Conservation (phyloP, 2,329 filamentous ascomycete species). For the Xylogone sp. region DNA sequence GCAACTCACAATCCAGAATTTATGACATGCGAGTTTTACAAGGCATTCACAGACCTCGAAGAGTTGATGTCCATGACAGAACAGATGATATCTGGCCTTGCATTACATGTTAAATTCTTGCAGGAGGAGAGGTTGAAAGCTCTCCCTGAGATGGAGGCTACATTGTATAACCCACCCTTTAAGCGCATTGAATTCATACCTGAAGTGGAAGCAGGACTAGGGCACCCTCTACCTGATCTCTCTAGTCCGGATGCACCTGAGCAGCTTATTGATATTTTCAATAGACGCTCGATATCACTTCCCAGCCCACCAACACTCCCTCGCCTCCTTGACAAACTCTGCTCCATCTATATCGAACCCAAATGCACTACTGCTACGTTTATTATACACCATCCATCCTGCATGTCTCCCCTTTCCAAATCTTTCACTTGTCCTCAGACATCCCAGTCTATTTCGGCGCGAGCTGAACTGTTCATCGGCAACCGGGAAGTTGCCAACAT, state of each 20-base stretch:
- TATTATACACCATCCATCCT: constrained; percentile 84
- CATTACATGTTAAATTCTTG: constrained; percentile 44
- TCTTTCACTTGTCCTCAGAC: constrained; percentile 72
- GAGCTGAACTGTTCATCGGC: constrained; percentile 80
- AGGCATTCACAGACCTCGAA: constrained; percentile 73
- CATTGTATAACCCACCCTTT: constrained; percentile 53
- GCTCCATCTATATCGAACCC: constrained; percentile 73
- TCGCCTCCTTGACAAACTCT: constrained; percentile 78
- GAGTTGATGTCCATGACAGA: constrained; percentile 76
- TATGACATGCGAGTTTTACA: constrained; percentile 96
- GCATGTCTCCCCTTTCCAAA: constrained; percentile 88
- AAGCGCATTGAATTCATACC: constrained; percentile 76
- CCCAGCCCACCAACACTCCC: constrained; percentile 55
- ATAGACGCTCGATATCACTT: constrained; percentile 41
- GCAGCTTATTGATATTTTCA: constrained; percentile 54
- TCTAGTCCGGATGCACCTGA: constrained; percentile 47
- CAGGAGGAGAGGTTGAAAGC: constrained; percentile 42
- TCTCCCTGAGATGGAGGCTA: constrained; percentile 45
- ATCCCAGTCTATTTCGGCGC: constrained; percentile 70
- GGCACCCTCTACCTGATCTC: constrained; percentile 36
- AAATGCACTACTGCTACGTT: constrained; percentile 71
- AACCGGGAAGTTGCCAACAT: constrained; percentile 87
- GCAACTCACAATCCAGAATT: constrained; percentile 96
- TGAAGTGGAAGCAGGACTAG: constrained; percentile 66
- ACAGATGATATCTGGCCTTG: constrained; percentile 59